Percentiles rank a stretch among this genome's conserved stretches.
These are phyloP conservation scores for Helotiales sp. DNA, from an alignment of 2,329 filamentous ascomycete genomes.

Conservation along the genomic window DNA sequence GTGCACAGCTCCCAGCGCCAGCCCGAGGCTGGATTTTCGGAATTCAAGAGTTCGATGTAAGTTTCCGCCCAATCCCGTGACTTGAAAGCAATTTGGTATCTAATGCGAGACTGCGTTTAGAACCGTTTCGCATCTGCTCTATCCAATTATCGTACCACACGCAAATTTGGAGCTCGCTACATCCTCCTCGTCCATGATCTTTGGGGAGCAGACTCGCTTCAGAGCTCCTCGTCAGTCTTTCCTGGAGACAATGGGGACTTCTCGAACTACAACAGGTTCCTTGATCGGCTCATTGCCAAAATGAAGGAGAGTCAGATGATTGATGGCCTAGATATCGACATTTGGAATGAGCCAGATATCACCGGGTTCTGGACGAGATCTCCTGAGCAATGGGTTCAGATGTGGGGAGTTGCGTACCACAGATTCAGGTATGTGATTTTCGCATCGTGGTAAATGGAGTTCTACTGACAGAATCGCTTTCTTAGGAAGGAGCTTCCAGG, in stretches of 20 bases:
- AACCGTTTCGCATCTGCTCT: conserved; percentile 48
- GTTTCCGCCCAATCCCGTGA: background rate
- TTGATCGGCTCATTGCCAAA: conserved; percentile 45
- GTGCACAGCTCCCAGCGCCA: conserved; percentile 25
- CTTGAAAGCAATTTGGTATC: background rate
- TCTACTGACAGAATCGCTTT: background rate
- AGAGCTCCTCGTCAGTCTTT: conserved; percentile 44
- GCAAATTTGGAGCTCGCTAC: conserved; percentile 49
- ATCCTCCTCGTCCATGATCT: conserved; percentile 50
- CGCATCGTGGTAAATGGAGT: background rate
- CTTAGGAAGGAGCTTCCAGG: background rate
- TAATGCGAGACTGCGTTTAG: background rate
- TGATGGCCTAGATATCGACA: conserved; percentile 50
- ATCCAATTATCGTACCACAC: conserved; percentile 50
- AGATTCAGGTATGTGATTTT: background rate
- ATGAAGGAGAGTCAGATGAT: conserved; percentile 46
- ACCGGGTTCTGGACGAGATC: conserved; percentile 44
- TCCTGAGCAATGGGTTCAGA: conserved; percentile 48
- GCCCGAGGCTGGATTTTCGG: conserved; percentile 48
- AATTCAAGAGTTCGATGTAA: conserved; percentile 37
- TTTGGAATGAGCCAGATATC: conserved; percentile 59
- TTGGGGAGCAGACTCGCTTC: conserved; percentile 51
- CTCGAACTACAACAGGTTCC: conserved; percentile 49
- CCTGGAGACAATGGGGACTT: conserved; percentile 56
- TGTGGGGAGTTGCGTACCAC: conserved; percentile 45